Base-by-base conservation (phyloP, 2,329 filamentous ascomycete genomes). In the Fusarium torreyae region DNA sequence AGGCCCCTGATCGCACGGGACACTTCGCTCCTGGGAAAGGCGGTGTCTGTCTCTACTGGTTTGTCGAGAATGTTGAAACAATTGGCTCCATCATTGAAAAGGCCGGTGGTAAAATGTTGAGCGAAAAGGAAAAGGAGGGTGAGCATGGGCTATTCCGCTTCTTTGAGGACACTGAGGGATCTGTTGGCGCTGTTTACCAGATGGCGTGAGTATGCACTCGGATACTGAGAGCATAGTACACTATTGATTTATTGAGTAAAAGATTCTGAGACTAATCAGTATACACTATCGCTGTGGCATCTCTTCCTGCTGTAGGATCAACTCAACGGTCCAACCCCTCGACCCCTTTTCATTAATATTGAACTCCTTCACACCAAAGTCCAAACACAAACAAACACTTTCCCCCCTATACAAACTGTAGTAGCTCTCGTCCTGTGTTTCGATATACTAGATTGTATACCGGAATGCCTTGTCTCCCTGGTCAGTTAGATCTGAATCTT, bases 111-210 rank as follows among this genome's bases (percentile, higher is more conserved):
- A 77, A 75, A 51, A 72, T 78, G 66, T 26, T 78, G 43, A 76
- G 63, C 7, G 69, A 67, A 7, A 68, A 72, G 42, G 64, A 69
- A 22, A 75, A 75, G 44, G 76, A 78, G 45, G 70, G 77, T 3
- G 66, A 74, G 9, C 44, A 39, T 52, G 77, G 76, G 2, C 24
- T 76, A 31, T 76, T 72, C 22, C 70, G 77, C 3, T 77, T 72
- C 55, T 78, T 78, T 55, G 67, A 76, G 44, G 77, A 78, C 42
- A 76, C 74, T 3, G 77, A 78, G 56, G 77, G 77, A 11, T 77
- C 71, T 33, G 59, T 77, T 45, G 76, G 77, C 3, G 68, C 69
- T 3, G 69, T 77, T n/a, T 78, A 78, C 38, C 73, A 77, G 54
- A 68, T 76, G 58, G 72, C 63, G 42, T 63, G 54, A 56, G 28